These are phyloP conservation scores for Aspergillus niger DNA, from an alignment of 2,329 filamentous ascomycete species.

Conservation along the genomic window DNA sequence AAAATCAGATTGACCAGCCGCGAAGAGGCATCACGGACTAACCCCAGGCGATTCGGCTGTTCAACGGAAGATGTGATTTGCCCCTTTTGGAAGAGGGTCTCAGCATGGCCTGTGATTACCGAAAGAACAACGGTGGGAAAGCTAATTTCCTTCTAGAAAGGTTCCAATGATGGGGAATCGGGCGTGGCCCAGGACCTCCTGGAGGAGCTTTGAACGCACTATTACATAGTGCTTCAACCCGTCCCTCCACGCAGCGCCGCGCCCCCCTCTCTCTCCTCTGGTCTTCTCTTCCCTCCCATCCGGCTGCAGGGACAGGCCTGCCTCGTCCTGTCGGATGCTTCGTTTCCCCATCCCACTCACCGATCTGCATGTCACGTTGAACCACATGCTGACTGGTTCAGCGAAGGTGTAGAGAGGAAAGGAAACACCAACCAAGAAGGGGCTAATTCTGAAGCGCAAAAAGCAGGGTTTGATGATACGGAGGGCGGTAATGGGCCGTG, in stretches of 20 bases:
- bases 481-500: conserved; percentile 8
- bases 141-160: conserved; percentile 40
- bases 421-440: background rate
- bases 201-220: conserved; percentile 13
- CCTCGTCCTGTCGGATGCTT: background rate
- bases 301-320: conserved; percentile 5
- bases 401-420: background rate
- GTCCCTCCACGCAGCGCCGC: background rate
- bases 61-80: conserved; percentile 10
- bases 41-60: conserved; percentile 11
- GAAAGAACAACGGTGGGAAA: conserved; percentile 28
- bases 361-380: conserved; percentile 21
- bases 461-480: conserved; percentile 3
- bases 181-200: conserved; percentile 3
- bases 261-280: too few relatives aligned
- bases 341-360: background rate
- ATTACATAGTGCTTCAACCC: conserved; percentile 10
- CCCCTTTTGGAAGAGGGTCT: conserved; percentile 19
- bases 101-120: conserved; percentile 24
- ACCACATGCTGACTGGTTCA: conserved; percentile 15
- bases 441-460: conserved; percentile 1
- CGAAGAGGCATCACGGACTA: background rate
- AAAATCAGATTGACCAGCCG: conserved; percentile 2
- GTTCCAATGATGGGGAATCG: conserved; percentile 26
- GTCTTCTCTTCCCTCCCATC: background rate